Base-by-base conservation (phyloP, 306 rosid genomes). In the Canavalia ensiformis region DNA sequence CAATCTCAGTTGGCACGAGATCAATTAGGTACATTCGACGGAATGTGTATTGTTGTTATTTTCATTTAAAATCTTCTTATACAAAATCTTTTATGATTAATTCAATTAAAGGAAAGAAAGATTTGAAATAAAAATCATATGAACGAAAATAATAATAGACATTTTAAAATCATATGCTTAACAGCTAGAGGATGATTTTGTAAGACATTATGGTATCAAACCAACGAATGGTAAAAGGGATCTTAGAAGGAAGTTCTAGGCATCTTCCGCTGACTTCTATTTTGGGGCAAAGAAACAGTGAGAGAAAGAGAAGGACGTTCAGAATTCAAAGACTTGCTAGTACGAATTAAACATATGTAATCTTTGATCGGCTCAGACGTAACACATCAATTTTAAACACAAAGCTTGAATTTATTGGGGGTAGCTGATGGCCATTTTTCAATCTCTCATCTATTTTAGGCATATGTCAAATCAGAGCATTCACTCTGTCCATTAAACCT, bases 241-340 rank as follows among this genome's bases (percentile, higher is more conserved):
- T 18, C 25, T 18, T 9, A 3, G 8, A 28, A 3, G 58, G 78
- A 77, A 83, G 70, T 67, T 77, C 56, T 25, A 45, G 13, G 75
- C 30, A 83, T 63, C 69, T 83, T 83, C 74, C 55, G 2, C 51
- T 35, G n/a, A 28, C 47, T 63, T 76, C 62, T 28, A 33, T 33
- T 60, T 70, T 7, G 64, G 45, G 33, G 49, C 3, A 49, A 9
- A 58, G 10, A 29, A 54, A 34, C 44, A 46, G 35, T 72, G 10
- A 10, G 12, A 8, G 28, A 56, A 57, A 12, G 6, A 51, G 25
- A 18, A 18, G 25, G 25, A 18, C 25, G 25, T 18, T 18, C 25
- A 18, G 25, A 18, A 51, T 12, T 12, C 6, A 51, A 46, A 8
- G 7, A 46, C 51, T 18, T 18, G 25, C 25, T 18, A 18, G 55